phyloP scores from a whole-genome alignment of 2,329 filamentous ascomycete species.

The Colletotrichum trifolii region DNA sequence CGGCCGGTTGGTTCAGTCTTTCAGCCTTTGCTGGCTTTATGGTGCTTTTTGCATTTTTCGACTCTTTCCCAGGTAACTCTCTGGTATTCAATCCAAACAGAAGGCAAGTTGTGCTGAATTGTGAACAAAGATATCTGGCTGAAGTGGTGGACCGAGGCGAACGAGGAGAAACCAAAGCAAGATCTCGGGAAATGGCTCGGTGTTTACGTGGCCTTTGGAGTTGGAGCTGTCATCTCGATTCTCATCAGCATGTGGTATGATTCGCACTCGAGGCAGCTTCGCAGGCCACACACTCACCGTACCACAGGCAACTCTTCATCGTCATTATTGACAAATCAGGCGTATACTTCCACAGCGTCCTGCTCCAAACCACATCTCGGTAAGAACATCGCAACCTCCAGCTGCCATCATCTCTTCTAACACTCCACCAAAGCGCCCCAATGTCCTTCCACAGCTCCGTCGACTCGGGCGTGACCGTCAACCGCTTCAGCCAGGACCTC shows the following conservation, averaged over 20 bases:
- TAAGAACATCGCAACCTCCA: background rate
- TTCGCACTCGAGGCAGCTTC: background rate
- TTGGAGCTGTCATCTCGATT: constrained; percentile 20
- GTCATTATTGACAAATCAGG: constrained; percentile 45
- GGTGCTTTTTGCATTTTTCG: constrained; percentile 41
- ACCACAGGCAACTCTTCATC: constrained; percentile 44
- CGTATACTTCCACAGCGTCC: constrained; percentile 42
- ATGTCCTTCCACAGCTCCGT: constrained; percentile 37
- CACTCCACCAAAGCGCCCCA: constrained; percentile 23
- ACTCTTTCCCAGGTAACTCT: constrained; percentile 40
- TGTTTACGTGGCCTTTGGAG: constrained; percentile 43
- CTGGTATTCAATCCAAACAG: background rate
- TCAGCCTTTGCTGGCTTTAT: constrained; percentile 39
- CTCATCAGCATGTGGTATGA: constrained; percentile 26
- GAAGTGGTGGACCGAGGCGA: constrained; percentile 59
- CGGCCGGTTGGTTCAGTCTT: constrained; percentile 42
- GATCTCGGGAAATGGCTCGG: constrained; percentile 50
- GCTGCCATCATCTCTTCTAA: background rate
- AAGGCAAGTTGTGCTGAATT: background rate
- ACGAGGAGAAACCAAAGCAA: constrained; percentile 49
- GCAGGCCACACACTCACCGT: fast-evolving
- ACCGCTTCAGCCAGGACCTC: constrained; percentile 40
- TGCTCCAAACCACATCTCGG: constrained; percentile 42
- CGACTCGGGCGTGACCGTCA: constrained; percentile 40
- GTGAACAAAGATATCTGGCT: constrained; percentile 52